Evolutionary conservation across 306 rosid species (phyloP), one percentile per base, ranked within the genome.

Genomic region (Prunus kanzakura): DNA sequence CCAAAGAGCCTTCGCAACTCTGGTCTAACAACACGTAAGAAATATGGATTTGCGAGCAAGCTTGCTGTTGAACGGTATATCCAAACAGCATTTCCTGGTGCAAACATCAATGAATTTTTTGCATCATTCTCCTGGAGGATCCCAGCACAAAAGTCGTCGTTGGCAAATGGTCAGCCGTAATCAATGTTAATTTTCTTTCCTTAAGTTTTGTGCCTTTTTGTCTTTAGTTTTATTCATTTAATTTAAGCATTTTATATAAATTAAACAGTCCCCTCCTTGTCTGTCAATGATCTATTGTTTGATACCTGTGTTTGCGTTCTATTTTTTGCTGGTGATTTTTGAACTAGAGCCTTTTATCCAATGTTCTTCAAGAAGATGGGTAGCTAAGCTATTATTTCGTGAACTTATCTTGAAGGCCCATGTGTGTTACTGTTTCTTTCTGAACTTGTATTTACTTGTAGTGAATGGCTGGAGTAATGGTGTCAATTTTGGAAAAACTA

Each of bases 91-190:
- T 90, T 84, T 57, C 97, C 96, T 8, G 71, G 66, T 4, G 63
- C 84, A 10, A 86, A 90, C 58, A 0, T 87, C 4, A 15, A 76
- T 22, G 90, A 85, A 5, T 92, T 95, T 70, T 90, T 95, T 50
- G 68, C 89, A 62, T 88, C 89, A 16, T 95, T 95, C 80, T 73
- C 83, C 30, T 95, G 99, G 99, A 92, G 50, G 80, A 87, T 95
- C 81, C 99, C 97, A 0, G 82, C 93, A 20, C 50, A 61, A 6
- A 61, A 52, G 41, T 71, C 87, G 7, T 73, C 82, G 10, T 77
- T 80, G 16, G 7, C 69, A 19, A 78, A 82, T 55, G 93, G 97
- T 92, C 22, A 80, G 81, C 61, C 61, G 41, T 41, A 3, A n/a
- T 45, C 58, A 41, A 19, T 45, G 3, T 67, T 56, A 16, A 62